phyloP scores from a whole-genome alignment of 768 basidiomycete species.

The Tulasnella sp. region DNA sequence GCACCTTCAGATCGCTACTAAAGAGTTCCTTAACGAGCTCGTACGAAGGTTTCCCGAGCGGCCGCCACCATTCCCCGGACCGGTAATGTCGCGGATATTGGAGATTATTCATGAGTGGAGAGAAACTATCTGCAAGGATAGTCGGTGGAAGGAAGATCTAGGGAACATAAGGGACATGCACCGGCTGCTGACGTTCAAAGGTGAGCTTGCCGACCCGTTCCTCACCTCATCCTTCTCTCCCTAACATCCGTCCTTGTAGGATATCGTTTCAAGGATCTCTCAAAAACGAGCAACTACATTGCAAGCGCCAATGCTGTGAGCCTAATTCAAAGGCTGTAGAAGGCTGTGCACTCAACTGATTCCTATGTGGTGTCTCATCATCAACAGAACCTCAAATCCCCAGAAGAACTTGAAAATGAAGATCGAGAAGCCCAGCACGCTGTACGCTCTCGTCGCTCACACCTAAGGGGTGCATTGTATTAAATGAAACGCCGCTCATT shows the following conservation, averaged over 20 bases:
- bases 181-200: conserved; percentile 87
- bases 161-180: conserved; percentile 99
- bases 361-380: not conserved
- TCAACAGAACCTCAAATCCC: conserved; percentile 79
- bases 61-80: conserved; percentile 89
- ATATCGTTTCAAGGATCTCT: conserved; percentile 32
- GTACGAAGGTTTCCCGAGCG: conserved; percentile 97
- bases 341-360: conserved; percentile 39
- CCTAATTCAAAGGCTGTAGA: conserved; percentile 30
- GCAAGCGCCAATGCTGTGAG: conserved; percentile 26
- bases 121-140: conserved; percentile 81
- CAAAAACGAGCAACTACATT: conserved; percentile 24
- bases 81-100: conserved; percentile 90
- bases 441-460: conserved; percentile 33
- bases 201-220: conserved; percentile 37
- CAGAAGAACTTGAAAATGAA: conserved; percentile 93
- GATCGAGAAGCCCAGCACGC: conserved; percentile 93
- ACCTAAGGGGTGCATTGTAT: not conserved
- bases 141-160: conserved; percentile 92
- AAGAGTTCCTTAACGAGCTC: conserved; percentile 97
- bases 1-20: conserved; percentile 93
- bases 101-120: conserved; percentile 94
- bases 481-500: not conserved
- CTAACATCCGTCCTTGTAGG: conserved; percentile 26
- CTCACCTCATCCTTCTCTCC: not conserved